phyloP scores from a whole-genome alignment of 306 rosid species.

The Myrica gale region DNA sequence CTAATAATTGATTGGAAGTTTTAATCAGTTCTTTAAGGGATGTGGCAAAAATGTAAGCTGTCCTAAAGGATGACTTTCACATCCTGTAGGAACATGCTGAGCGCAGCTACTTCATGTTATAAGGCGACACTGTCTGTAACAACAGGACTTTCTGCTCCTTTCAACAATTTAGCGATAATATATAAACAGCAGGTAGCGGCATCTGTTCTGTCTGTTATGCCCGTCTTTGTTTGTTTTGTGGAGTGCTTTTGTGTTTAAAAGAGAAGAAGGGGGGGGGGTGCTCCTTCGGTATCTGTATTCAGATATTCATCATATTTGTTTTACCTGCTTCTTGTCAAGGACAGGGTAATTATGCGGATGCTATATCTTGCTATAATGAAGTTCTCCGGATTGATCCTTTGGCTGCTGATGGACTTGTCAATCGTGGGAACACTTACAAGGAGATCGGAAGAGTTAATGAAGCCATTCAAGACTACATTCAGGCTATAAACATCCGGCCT shows the following conservation, averaged over 20 bases:
- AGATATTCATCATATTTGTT: background rate
- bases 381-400: conserved; percentile 96
- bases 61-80: conserved; percentile 20
- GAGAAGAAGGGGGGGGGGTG: too few relatives aligned
- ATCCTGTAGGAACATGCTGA: conserved; percentile 79
- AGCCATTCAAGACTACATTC: conserved; percentile 86
- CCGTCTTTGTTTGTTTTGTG: background rate
- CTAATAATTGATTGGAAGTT: background rate
- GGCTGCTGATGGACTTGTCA: conserved; percentile 99
- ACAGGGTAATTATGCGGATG: conserved; percentile 96
- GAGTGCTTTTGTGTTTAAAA: too few relatives aligned
- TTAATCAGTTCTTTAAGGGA: background rate
- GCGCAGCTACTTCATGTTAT: conserved; percentile 89
- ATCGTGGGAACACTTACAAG: conserved; percentile 95
- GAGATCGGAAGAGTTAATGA: conserved; percentile 97
- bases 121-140: conserved; percentile 93
- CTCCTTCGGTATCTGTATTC: background rate
- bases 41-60: conserved; percentile 4
- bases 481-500: conserved; percentile 80
- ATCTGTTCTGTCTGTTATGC: background rate
- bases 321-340: background rate
- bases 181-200: conserved; percentile 83
- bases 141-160: conserved; percentile 94
- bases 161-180: conserved; percentile 87
- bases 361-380: conserved; percentile 96